These are phyloP conservation scores for Aquilaria sinensis DNA, from an alignment of 345 rosid genomes.

Conservation along the genomic window DNA sequence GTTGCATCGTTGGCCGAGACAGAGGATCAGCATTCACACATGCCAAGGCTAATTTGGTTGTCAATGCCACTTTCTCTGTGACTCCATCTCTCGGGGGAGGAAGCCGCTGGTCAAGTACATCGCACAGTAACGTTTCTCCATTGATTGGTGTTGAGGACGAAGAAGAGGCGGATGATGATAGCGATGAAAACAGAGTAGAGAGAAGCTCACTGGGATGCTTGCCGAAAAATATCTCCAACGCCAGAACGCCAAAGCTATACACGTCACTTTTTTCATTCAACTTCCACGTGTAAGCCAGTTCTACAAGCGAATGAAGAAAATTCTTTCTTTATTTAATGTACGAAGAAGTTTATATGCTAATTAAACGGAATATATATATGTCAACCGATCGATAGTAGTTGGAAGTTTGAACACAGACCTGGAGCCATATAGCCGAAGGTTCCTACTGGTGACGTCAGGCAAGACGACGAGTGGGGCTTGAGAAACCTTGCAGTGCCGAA, in stretches of 20 bases:
- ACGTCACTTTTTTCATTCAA: constrained; percentile 13
- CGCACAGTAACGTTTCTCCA: background rate
- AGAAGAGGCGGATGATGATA: background rate
- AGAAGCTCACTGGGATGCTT: constrained; percentile 18
- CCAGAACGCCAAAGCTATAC: constrained; percentile 18
- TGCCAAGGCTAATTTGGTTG: constrained; percentile 1
- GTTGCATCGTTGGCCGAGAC: constrained; percentile 11
- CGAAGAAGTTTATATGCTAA: no score
- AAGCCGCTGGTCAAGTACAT: constrained; percentile 9
- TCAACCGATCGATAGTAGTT: no score
- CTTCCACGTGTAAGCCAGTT: constrained; percentile 7
- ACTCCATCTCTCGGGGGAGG: background rate
- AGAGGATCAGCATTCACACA: constrained; percentile 7
- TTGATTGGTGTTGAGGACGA: background rate
- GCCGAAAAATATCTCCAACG: constrained; percentile 14
- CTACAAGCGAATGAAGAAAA: background rate
- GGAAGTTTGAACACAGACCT: background rate
- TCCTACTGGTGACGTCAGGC: constrained; percentile 4
- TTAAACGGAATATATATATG: no score
- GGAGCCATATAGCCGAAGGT: constrained; percentile 18
- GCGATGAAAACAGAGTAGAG: constrained; percentile 2
- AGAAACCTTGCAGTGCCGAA: constrained; percentile 16
- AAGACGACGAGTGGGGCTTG: constrained; percentile 2
- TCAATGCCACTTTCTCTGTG: background rate
- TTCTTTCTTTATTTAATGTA: no score